phyloP scores from a whole-genome alignment of 805 yeast genomes.

The Starmera quercuum region DNA sequence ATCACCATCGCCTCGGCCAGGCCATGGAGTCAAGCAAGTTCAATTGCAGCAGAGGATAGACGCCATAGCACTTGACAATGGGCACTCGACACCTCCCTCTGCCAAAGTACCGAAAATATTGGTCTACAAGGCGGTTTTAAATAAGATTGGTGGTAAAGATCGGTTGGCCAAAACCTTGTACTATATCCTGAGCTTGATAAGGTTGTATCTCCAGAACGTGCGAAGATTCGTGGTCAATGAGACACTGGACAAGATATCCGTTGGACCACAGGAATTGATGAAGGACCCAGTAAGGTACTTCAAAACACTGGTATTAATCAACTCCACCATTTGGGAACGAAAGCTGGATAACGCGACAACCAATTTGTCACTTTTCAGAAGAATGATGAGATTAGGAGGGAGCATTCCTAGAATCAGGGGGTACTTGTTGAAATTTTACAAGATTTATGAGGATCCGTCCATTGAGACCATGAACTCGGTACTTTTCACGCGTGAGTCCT shows the following conservation, averaged over 20 bases:
- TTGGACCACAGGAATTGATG: slow-evolving; percentile 19
- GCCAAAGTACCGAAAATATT: slow-evolving; percentile 19
- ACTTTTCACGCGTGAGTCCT: slow-evolving; percentile 35
- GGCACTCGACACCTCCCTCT: not conserved
- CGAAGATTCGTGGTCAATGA: slow-evolving; percentile 22
- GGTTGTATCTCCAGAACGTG: slow-evolving; percentile 36
- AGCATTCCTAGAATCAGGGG: slow-evolving; percentile 50
- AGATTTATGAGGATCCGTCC: slow-evolving; percentile 13
- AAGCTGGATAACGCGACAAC: slow-evolving; percentile 36
- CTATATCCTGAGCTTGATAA: slow-evolving; percentile 46
- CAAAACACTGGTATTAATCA: slow-evolving; percentile 17
- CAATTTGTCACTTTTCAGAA: slow-evolving; percentile 52
- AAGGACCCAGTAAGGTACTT: slow-evolving; percentile 17
- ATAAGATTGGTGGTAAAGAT: slow-evolving; percentile 61
- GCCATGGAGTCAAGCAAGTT: not conserved
- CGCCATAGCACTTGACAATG: not conserved
- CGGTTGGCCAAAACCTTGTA: slow-evolving; percentile 59
- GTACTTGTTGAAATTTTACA: slow-evolving; percentile 25
- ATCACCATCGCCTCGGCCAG: slow-evolving; percentile 16
- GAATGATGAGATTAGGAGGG: slow-evolving; percentile 61
- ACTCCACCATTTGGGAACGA: slow-evolving; percentile 23
- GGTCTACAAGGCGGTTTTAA: slow-evolving; percentile 44
- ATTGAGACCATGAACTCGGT: slow-evolving; percentile 16
- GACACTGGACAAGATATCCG: slow-evolving; percentile 18
- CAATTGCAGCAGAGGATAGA: not conserved